These are phyloP conservation scores for Abrus precatorius DNA, from an alignment of 306 rosid genomes.

Conservation along the genomic window DNA sequence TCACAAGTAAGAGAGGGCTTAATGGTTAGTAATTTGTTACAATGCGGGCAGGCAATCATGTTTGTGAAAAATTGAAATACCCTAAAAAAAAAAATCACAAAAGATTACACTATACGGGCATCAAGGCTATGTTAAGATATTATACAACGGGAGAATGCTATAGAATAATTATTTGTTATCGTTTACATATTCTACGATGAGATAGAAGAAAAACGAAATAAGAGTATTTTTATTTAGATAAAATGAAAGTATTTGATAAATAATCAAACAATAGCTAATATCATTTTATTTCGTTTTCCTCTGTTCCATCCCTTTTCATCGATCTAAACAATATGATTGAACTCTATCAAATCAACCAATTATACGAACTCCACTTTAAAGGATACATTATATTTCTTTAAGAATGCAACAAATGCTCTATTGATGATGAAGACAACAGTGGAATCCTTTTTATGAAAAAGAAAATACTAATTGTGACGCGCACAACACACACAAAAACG, in stretches of 20 bases:
- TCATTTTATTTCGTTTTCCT: neutral
- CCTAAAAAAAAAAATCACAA: too few relatives aligned
- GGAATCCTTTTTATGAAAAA: neutral
- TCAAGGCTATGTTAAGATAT: neutral
- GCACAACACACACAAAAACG: neutral
- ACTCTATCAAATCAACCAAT: neutral
- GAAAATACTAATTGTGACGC: neutral
- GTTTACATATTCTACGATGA: neutral
- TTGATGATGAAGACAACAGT: neutral
- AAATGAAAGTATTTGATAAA: neutral
- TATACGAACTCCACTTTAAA: neutral
- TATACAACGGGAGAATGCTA: neutral
- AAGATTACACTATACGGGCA: neutral
- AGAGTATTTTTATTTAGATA: too few relatives aligned
- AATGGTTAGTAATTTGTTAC: neutral
- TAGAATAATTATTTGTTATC: neutral
- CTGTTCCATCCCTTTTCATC: neutral
- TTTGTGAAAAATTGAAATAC: too few relatives aligned
- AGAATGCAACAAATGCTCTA: slow-evolving; percentile 32
- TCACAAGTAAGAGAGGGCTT: neutral
- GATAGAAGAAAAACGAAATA: neutral
- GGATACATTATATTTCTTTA: neutral
- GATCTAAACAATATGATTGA: neutral
- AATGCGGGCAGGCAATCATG: too few relatives aligned
- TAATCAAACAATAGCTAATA: neutral